phyloP scores from a whole-genome alignment of 2,329 filamentous ascomycete species.

The Neoascochyta sp. region DNA sequence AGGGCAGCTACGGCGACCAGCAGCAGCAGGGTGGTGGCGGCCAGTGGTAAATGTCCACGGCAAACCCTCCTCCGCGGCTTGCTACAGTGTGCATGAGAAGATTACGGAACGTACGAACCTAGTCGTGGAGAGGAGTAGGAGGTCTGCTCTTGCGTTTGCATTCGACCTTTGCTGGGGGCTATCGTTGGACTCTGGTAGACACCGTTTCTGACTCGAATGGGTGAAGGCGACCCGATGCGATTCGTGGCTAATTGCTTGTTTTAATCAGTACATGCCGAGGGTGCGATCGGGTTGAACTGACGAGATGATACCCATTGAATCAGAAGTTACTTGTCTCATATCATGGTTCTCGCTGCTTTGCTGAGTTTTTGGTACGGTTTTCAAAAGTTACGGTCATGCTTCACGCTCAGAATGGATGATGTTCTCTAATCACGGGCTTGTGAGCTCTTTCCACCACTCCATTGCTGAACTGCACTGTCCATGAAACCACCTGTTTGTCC shows the following conservation, averaged over 20 bases:
- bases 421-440: too few species aligned
- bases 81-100: conserved; percentile 12
- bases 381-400: conserved; percentile 8
- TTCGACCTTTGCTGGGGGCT: conserved; percentile 11
- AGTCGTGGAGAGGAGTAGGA: conserved; percentile 9
- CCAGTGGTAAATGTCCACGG: conserved; percentile 30
- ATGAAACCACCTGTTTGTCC: not conserved
- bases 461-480: too few species aligned
- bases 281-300: conserved; percentile 29
- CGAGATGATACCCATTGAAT: conserved; percentile 41
- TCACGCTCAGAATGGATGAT: conserved; percentile 13
- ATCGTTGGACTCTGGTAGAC: conserved; percentile 22
- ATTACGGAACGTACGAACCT: conserved; percentile 6
- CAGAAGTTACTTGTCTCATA: conserved; percentile 32
- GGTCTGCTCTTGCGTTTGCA: conserved; percentile 1
- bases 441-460: too few species aligned
- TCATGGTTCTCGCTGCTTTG: conserved; percentile 20
- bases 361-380: conserved; percentile 14
- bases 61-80: conserved; percentile 5
- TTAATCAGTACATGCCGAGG: too few species aligned
- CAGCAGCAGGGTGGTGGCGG: conserved; percentile 29
- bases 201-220: conserved; percentile 21
- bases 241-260: conserved; percentile 17
- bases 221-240: conserved; percentile 22
- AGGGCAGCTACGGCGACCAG: conserved; percentile 26